Evolutionary conservation across 1,284 basidiomycete genomes (phyloP).

Genomic region (Volvariella surrecta): DNA sequence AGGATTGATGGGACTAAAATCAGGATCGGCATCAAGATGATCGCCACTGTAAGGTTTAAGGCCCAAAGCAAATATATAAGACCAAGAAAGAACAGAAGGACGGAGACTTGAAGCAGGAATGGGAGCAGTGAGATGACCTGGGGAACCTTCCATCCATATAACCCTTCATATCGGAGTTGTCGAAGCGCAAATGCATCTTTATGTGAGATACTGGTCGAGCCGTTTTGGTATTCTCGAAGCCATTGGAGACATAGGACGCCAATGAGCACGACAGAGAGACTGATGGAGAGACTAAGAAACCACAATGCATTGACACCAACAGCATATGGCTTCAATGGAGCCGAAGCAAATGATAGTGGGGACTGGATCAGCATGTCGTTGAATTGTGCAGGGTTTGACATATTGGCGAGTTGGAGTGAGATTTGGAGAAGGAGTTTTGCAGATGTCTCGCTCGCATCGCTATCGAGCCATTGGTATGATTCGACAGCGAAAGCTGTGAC

Average conservation of each 20-base stretch:
- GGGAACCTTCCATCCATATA: slow-evolving; percentile 13
- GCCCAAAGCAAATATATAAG: slow-evolving; percentile 14
- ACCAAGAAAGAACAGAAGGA: slow-evolving; percentile 15
- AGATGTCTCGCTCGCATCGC: slow-evolving; percentile 5
- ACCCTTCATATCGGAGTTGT: slow-evolving; percentile 13
- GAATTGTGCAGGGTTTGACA: background rate
- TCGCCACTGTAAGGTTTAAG: slow-evolving; percentile 12
- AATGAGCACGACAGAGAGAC: slow-evolving; percentile 14
- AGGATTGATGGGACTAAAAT: slow-evolving; percentile 6
- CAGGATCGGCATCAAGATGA: slow-evolving; percentile 7
- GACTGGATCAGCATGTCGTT: background rate
- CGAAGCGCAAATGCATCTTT: slow-evolving; percentile 9
- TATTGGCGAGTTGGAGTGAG: slow-evolving; percentile 5
- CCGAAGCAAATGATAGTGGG: background rate
- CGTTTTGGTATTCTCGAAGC: slow-evolving; percentile 14
- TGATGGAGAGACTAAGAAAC: slow-evolving; percentile 15
- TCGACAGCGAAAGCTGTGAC: slow-evolving; percentile 14
- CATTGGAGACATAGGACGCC: slow-evolving; percentile 17
- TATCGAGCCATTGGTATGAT: slow-evolving; percentile 13
- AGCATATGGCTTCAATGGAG: background rate
- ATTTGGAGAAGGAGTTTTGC: slow-evolving; percentile 9
- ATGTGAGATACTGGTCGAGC: slow-evolving; percentile 5
- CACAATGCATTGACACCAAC: slow-evolving; percentile 14
- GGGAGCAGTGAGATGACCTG: slow-evolving; percentile 14
- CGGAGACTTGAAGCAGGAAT: slow-evolving; percentile 14